These are phyloP conservation scores for Alternaria angustiovoidea DNA, from an alignment of 2,329 filamentous ascomycete genomes.

Conservation along the genomic window DNA sequence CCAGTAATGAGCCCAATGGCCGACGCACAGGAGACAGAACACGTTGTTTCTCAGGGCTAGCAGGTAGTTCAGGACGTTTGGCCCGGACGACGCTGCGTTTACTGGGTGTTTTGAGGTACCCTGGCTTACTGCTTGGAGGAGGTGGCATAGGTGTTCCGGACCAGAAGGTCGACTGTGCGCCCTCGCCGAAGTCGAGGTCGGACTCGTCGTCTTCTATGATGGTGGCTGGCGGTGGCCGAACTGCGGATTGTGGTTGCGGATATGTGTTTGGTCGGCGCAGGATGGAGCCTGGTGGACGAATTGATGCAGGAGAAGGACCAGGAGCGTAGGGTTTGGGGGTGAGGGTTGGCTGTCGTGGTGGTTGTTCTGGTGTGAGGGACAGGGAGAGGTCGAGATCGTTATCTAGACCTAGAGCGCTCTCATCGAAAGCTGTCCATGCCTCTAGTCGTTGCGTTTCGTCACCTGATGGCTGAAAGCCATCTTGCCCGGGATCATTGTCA, in stretches of 20 bases:
- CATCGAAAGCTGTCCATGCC: conserved; percentile 52
- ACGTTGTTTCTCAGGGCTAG: conserved; percentile 35
- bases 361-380: conserved; percentile 35
- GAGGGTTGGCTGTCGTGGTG: conserved; percentile 4
- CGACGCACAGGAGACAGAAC: conserved; percentile 11
- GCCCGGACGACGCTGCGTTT: conserved; percentile 49
- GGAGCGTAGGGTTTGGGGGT: conserved; percentile 7
- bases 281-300: conserved; percentile 17
- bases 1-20: conserved; percentile 1
- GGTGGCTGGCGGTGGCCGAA: conserved; percentile 24
- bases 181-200: conserved; percentile 16
- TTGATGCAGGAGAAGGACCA: conserved; percentile 10
- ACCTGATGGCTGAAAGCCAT: conserved; percentile 13
- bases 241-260: conserved; percentile 25
- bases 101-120: conserved; percentile 59
- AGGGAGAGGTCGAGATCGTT: conserved; percentile 42
- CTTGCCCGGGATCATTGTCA: conserved; percentile 8
- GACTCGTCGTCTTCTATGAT: conserved; percentile 31
- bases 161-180: conserved; percentile 32
- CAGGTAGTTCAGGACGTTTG: conserved; percentile 40
- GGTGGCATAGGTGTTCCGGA: conserved; percentile 37
- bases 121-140: conserved; percentile 29
- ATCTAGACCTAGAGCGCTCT: conserved; percentile 37
- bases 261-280: conserved; percentile 25
- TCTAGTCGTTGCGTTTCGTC: conserved; percentile 47